Conservation (phyloP, 441 rosid genomes). For the Oxalis stricta region DNA sequence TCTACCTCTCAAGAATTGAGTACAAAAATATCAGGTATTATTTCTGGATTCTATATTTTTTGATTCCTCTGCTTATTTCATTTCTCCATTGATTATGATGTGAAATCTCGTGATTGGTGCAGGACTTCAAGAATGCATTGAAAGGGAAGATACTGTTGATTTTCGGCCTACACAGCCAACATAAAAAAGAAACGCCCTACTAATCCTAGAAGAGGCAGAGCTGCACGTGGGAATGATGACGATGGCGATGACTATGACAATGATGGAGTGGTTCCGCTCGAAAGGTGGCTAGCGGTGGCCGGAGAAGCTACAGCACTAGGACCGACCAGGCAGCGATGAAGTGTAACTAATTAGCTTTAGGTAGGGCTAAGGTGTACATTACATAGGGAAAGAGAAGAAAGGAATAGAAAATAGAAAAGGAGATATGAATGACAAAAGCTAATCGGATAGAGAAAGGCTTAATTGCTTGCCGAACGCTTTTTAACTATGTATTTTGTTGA, state of each 20-base stretch:
- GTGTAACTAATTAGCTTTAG: constrained; percentile 27
- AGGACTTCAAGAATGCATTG: constrained; percentile 84
- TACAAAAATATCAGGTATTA: constrained; percentile 72
- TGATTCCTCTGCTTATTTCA: not conserved
- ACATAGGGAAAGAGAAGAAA: constrained; percentile 16
- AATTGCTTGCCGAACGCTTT: too few relatives aligned
- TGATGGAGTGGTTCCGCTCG: constrained; percentile 43
- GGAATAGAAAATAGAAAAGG: constrained; percentile 21
- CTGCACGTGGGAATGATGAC: constrained; percentile 16
- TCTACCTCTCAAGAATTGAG: constrained; percentile 54
- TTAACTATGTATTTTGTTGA: too few relatives aligned
- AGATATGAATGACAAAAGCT: constrained; percentile 11
- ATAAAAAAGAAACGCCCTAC: constrained; percentile 75
- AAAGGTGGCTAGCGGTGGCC: constrained; percentile 20
- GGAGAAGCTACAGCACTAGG: constrained; percentile 33
- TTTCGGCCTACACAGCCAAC: constrained; percentile 59
- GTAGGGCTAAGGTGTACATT: constrained; percentile 54
- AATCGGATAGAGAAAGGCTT: constrained; percentile 10
- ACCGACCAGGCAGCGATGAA: constrained; percentile 29
- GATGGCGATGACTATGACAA: constrained; percentile 36
- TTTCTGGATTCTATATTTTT: not conserved
- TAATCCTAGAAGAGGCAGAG: constrained; percentile 36
- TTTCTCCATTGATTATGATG: too few relatives aligned
- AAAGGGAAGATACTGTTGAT: constrained; percentile 83
- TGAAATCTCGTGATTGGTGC: too few relatives aligned